Evolutionary conservation across 768 basidiomycete species (phyloP).

Genomic region (Tulasnella sp.): DNA sequence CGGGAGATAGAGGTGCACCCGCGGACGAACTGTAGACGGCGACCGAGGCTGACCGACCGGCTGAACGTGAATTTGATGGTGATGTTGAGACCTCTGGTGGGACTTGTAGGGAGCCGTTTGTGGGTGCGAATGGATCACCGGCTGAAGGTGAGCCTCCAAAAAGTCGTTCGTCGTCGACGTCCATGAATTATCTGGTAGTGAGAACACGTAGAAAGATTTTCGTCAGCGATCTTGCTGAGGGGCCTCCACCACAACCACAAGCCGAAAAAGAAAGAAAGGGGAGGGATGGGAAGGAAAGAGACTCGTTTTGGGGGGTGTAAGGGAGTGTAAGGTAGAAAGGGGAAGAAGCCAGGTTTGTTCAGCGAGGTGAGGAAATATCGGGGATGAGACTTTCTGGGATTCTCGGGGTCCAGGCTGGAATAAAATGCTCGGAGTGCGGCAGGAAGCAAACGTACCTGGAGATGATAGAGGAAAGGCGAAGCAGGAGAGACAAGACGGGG

Average conservation of each 20-base stretch:
- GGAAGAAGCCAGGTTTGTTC: slow-evolving; percentile 3
- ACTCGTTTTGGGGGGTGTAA: neutral
- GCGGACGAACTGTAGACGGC: slow-evolving; percentile 32
- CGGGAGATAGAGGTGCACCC: slow-evolving; percentile 18
- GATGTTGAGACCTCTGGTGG: slow-evolving; percentile 13
- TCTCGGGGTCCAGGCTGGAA: neutral
- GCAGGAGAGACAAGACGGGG: neutral
- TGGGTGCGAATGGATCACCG: slow-evolving; percentile 12
- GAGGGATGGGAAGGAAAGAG: neutral
- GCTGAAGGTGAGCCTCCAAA: slow-evolving; percentile 15
- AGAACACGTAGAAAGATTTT: slow-evolving; percentile 6
- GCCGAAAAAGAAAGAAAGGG: neutral
- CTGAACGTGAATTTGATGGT: slow-evolving; percentile 22
- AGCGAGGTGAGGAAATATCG: slow-evolving; percentile 7
- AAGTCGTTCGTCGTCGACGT: slow-evolving; percentile 28
- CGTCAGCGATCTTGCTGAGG: neutral
- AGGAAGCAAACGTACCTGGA: neutral
- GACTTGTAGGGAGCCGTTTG: slow-evolving; percentile 16
- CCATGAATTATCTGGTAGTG: slow-evolving; percentile 24
- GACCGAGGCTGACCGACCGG: slow-evolving; percentile 25
- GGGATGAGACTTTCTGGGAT: slow-evolving; percentile 1
- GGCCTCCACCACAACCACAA: neutral
- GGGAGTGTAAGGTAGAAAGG: neutral
- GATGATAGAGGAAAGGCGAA: neutral
- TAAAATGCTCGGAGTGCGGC: neutral